phyloP scores from a whole-genome alignment of 306 rosid genomes.

The Macrotyloma uniflorum region DNA sequence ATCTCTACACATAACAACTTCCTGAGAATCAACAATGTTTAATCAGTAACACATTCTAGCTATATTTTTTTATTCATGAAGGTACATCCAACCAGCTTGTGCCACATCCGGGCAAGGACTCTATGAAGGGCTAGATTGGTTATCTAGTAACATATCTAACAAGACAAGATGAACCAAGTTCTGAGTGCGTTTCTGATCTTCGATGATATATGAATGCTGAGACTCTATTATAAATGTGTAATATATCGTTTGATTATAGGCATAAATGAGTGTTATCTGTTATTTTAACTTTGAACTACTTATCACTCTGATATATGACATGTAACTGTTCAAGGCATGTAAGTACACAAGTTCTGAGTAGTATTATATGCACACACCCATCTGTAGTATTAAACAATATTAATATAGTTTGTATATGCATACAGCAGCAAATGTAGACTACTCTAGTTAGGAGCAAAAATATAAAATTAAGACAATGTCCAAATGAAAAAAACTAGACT shows the following conservation, averaged over 20 bases:
- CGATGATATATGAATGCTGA: neutral
- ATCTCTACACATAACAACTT: neutral
- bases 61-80: constrained; percentile 29
- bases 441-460: neutral
- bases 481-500: neutral
- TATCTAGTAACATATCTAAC: constrained; percentile 75
- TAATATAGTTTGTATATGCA: neutral
- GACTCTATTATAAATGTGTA: neutral
- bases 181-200: constrained; percentile 1
- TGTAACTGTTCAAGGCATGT: constrained; percentile 6
- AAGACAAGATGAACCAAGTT: constrained; percentile 48
- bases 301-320: neutral
- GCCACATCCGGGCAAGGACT: constrained; percentile 54
- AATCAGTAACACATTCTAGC: neutral
- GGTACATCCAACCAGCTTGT: constrained; percentile 60
- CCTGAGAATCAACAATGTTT: neutral
- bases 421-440: neutral
- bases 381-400: neutral
- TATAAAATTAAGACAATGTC: neutral
- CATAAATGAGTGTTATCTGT: constrained; percentile 1
- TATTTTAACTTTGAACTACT: constrained; percentile 16
- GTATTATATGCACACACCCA: neutral
- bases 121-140: constrained; percentile 91
- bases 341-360: neutral
- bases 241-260: constrained; percentile 20